Percentiles rank a stretch among this genome's conserved stretches.
These are phyloP conservation scores for Sarcodon sp. DNA, from an alignment of 768 basidiomycete species.

Conservation along the genomic window DNA sequence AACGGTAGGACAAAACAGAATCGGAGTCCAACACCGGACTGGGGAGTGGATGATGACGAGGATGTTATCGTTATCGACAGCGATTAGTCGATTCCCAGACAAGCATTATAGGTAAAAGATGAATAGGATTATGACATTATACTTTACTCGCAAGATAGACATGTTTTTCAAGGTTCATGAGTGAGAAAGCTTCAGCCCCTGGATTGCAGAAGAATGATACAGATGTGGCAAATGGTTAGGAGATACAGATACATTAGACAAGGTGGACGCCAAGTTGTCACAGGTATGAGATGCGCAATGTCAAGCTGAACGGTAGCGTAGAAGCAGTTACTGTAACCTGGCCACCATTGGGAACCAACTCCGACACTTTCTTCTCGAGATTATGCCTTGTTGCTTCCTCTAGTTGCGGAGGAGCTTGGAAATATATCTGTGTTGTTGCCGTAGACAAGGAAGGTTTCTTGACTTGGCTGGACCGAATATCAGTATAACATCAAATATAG, in stretches of 20 bases:
- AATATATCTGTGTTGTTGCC: constrained; percentile 68
- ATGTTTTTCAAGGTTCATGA: no score
- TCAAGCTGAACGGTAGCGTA: constrained; percentile 77
- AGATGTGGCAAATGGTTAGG: no score
- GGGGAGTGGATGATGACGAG: constrained; percentile 69
- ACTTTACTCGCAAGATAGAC: no score
- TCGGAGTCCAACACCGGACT: constrained; percentile 57
- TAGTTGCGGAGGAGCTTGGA: constrained; percentile 87
- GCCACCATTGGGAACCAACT: constrained; percentile 64
- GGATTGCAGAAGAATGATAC: no score
- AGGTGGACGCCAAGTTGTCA: no score
- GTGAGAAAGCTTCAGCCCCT: no score
- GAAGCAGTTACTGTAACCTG: constrained; percentile 85
- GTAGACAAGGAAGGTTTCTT: constrained; percentile 90
- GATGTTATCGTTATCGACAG: constrained; percentile 80
- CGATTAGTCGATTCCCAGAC: constrained; percentile 27
- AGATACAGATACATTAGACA: no score
- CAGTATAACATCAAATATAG: not conserved
- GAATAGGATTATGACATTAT: no score
- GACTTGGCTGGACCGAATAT: constrained; percentile 58
- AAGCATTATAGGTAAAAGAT: no score
- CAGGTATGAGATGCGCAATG: constrained; percentile 44
- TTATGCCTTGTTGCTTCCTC: constrained; percentile 87
- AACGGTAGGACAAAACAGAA: constrained; percentile 23
- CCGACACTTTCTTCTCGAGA: constrained; percentile 73